These are phyloP conservation scores for Carex scoparia DNA, from an alignment of 176 grass and related monocot species.

Conservation along the genomic window DNA sequence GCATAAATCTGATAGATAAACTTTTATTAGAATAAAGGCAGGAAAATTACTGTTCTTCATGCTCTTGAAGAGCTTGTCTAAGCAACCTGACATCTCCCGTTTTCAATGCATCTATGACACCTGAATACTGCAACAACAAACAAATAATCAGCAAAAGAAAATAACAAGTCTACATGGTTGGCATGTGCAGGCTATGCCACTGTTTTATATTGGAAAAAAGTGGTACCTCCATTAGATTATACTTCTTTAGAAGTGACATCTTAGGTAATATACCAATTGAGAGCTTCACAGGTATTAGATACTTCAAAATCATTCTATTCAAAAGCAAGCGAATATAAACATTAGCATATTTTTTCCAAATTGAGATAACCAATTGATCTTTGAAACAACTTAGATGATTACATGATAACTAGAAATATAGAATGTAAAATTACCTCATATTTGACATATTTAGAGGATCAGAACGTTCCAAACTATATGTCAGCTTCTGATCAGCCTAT, in stretches of 20 bases:
- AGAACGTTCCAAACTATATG: conserved; percentile 73
- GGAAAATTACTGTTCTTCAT: conserved; percentile 72
- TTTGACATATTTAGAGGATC: conserved; percentile 60
- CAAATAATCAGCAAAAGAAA: conserved; percentile 29
- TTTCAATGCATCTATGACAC: conserved; percentile 65
- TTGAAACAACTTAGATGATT: neutral
- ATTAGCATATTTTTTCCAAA: conserved; percentile 9
- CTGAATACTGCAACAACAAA: conserved; percentile 68
- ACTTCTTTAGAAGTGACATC: conserved; percentile 53
- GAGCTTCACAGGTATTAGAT: conserved; percentile 89
- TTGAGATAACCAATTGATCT: neutral
- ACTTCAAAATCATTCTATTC: conserved; percentile 88
- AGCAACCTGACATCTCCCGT: conserved; percentile 88
- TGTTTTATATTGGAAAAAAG: conserved; percentile 1
- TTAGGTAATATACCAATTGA: conserved; percentile 81
- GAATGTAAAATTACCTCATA: conserved; percentile 49
- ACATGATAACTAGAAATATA: conserved; percentile 3
- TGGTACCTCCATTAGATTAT: conserved; percentile 81
- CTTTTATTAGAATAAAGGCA: neutral
- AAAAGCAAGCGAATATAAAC: conserved; percentile 27
- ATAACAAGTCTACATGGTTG: neutral
- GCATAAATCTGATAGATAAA: neutral
- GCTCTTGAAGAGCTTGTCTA: conserved; percentile 60
- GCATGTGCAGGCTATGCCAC: neutral
- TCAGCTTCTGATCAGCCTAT: conserved; percentile 92